Percentiles rank a stretch among this genome's conserved stretches.
phyloP scores from a whole-genome alignment of 768 basidiomycete species.

The Rossbeevera mucosa region DNA sequence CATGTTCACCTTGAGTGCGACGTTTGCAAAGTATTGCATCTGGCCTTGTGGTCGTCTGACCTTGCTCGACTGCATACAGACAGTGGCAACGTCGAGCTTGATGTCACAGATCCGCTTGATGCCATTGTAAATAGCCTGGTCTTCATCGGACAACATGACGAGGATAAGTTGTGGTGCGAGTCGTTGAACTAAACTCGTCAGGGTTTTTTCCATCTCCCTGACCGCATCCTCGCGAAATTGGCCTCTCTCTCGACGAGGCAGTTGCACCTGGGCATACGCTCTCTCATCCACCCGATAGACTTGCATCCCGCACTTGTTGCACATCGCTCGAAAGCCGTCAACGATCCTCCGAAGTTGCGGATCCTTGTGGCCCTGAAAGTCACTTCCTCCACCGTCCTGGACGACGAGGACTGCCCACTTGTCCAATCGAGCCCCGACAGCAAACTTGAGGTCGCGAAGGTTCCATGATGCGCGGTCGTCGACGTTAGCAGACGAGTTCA shows the following conservation, averaged over 20 bases:
- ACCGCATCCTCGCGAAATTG: slow-evolving; percentile 51
- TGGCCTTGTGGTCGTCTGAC: slow-evolving; percentile 50
- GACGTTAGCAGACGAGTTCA: slow-evolving; percentile 22
- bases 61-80: slow-evolving; percentile 69
- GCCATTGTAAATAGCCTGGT: slow-evolving; percentile 46
- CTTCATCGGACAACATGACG: slow-evolving; percentile 44
- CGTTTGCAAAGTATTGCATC: slow-evolving; percentile 49
- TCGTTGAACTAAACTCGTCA: background rate
- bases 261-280: slow-evolving; percentile 31
- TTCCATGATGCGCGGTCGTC: slow-evolving; percentile 49
- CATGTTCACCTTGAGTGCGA: slow-evolving; percentile 53
- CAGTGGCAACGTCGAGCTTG: slow-evolving; percentile 48
- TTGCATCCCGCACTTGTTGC: slow-evolving; percentile 58
- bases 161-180: slow-evolving; percentile 29
- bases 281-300: slow-evolving; percentile 30
- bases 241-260: slow-evolving; percentile 42
- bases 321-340: slow-evolving; percentile 56
- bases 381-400: slow-evolving; percentile 47
- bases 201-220: slow-evolving; percentile 7
- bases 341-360: slow-evolving; percentile 41
- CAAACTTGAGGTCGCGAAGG: slow-evolving; percentile 51
- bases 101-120: slow-evolving; percentile 49
- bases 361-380: slow-evolving; percentile 51
- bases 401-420: slow-evolving; percentile 71
- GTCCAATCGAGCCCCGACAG: slow-evolving; percentile 48